Evolutionary conservation across 2,329 filamentous ascomycete genomes (phyloP).

Genomic region (Epichloe gansuensis): DNA sequence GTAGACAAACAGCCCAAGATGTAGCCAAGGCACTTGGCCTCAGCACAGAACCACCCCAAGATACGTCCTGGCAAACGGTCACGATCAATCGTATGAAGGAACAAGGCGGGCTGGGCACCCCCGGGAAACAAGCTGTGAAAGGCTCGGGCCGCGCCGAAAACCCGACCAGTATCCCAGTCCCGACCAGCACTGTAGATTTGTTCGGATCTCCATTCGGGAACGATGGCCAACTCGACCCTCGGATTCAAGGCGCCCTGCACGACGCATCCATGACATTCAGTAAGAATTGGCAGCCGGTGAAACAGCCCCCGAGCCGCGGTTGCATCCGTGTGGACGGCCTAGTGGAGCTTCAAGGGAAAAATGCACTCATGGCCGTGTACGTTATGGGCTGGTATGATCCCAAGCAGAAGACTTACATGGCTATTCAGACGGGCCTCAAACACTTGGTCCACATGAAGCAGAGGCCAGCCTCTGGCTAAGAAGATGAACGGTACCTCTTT

Average conservation of each 20-base stretch:
- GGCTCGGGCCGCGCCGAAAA: slow-evolving; percentile 14
- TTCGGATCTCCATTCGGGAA: slow-evolving; percentile 15
- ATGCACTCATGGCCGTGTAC: slow-evolving; percentile 35
- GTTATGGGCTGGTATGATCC: slow-evolving; percentile 44
- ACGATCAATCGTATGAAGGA: slow-evolving; percentile 17
- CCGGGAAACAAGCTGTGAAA: slow-evolving; percentile 13
- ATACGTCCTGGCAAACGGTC: slow-evolving; percentile 21
- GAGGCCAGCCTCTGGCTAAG: slow-evolving; percentile 19
- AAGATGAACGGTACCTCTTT: not conserved
- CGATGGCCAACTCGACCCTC: slow-evolving; percentile 21
- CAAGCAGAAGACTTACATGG: slow-evolving; percentile 33
- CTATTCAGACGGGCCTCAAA: slow-evolving; percentile 29
- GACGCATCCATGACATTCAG: slow-evolving; percentile 23
- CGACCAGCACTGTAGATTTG: slow-evolving; percentile 14
- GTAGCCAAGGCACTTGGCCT: slow-evolving; percentile 35
- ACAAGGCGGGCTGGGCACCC: slow-evolving; percentile 11
- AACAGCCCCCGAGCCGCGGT: slow-evolving; percentile 33
- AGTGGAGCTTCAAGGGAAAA: slow-evolving; percentile 37
- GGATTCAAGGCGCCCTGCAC: slow-evolving; percentile 19
- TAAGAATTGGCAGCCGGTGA: slow-evolving; percentile 34
- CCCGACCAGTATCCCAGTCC: slow-evolving; percentile 12
- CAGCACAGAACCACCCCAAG: slow-evolving; percentile 12
- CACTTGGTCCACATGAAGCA: slow-evolving; percentile 30
- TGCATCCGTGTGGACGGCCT: slow-evolving; percentile 40
- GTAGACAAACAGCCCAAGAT: slow-evolving; percentile 30